These are phyloP conservation scores for Arxiozyma slooffiae DNA, from an alignment of 1,139 yeast species.

Conservation along the genomic window DNA sequence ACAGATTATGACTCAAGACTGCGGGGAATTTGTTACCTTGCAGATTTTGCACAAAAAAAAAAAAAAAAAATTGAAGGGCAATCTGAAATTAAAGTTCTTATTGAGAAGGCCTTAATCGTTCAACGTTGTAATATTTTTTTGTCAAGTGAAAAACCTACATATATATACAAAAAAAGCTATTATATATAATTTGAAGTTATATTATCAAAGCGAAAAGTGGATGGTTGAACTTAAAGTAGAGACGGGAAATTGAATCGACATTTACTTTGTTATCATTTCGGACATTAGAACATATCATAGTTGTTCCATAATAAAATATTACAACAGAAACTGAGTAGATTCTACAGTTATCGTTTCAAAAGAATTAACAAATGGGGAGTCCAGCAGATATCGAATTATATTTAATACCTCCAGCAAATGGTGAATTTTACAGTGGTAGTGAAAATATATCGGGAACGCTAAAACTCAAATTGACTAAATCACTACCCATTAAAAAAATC, in stretches of 20 bases:
- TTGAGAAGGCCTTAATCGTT: not conserved
- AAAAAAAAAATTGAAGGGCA: not conserved
- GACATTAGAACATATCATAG: no score
- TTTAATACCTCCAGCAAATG: slow-evolving; percentile 23
- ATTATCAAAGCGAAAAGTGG: not conserved
- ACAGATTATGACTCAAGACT: not conserved
- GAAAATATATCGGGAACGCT: slow-evolving; percentile 23
- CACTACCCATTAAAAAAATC: slow-evolving; percentile 22
- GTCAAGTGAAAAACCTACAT: no score
- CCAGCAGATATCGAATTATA: slow-evolving; percentile 12
- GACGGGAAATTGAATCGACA: not conserved
- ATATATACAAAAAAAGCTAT: no score
- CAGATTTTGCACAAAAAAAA: not conserved
- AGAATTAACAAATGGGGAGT: slow-evolving; percentile 16
- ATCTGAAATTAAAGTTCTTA: not conserved
- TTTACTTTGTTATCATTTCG: no score
- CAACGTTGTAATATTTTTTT: no score
- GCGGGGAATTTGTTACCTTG: not conserved
- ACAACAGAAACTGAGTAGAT: no score
- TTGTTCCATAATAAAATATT: not conserved
- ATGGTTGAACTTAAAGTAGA: not conserved
- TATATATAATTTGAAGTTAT: no score
- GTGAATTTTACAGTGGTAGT: slow-evolving; percentile 21
- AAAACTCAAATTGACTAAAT: slow-evolving; percentile 14
- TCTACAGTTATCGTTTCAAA: not conserved